A percentile compares a stretch with the other conserved stretches of the same genome.
Conservation (phyloP, 257 asterid genomes). For the Salvia rosmarinus region DNA sequence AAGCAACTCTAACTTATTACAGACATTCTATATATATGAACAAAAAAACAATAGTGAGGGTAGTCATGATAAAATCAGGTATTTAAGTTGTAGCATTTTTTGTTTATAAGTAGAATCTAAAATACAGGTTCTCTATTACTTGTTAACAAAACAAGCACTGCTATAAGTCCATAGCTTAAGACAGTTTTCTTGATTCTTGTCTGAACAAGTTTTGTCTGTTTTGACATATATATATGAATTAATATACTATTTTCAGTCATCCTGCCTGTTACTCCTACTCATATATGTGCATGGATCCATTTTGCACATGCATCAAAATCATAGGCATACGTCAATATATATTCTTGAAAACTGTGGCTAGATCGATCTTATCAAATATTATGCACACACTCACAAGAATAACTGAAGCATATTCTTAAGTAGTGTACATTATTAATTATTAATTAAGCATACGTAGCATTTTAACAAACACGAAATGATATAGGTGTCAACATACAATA, state of each 20-base stretch:
- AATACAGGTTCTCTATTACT: background rate
- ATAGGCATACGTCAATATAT: conserved; percentile 1
- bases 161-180: conserved; percentile 23
- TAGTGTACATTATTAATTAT: too few species aligned
- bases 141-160: conserved; percentile 27
- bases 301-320: conserved; percentile 40
- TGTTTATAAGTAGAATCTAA: background rate
- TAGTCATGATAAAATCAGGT: background rate
- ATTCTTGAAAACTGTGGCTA: conserved; percentile 26
- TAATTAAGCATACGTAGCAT: too few species aligned
- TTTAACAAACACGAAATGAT: too few species aligned
- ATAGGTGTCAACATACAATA: too few species aligned
- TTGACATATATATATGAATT: background rate
- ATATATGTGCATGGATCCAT: conserved; percentile 27
- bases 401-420: too few species aligned
- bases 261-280: conserved; percentile 27
- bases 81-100: background rate
- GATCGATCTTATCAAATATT: background rate
- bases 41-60: background rate
- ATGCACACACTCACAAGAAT: background rate
- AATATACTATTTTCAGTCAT: conserved; percentile 7
- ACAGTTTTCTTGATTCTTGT: conserved; percentile 45
- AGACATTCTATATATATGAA: background rate
- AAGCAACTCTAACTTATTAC: background rate
- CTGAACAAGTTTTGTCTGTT: conserved; percentile 40